Conservation (phyloP, 768 basidiomycete genomes). For the Mycena venus region DNA sequence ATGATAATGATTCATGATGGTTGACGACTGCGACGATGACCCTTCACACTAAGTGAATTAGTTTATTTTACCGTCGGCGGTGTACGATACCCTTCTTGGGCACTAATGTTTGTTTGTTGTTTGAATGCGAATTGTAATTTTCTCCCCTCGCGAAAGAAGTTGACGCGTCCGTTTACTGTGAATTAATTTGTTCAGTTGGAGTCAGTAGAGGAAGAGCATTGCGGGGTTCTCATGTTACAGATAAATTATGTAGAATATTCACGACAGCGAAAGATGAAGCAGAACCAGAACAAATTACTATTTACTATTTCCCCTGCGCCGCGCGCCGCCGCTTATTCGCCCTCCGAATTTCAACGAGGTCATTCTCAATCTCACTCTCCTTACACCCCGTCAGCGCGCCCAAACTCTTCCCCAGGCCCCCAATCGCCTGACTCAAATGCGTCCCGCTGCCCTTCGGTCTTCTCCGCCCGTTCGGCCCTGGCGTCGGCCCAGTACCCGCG, state of each 20-base stretch:
- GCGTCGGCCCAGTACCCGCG: conserved; percentile 49
- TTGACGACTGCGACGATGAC: no score
- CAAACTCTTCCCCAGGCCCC: conserved; percentile 83
- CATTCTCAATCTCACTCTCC: conserved; percentile 80
- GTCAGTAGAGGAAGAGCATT: no score
- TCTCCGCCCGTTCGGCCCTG: conserved; percentile 56
- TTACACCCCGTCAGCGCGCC: conserved; percentile 67
- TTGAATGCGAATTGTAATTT: neutral
- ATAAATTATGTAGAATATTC: conserved; percentile 4
- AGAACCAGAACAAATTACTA: neutral
- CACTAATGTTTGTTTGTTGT: neutral
- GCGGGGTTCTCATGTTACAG: no score
- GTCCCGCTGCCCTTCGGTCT: conserved; percentile 67
- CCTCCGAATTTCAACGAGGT: conserved; percentile 83
- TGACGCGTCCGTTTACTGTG: no score
- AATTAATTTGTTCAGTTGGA: no score
- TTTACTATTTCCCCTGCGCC: conserved; percentile 39
- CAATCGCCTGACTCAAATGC: conserved; percentile 70
- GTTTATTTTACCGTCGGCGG: neutral
- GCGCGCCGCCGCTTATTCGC: conserved; percentile 75
- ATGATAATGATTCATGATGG: conserved; percentile 1
- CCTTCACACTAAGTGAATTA: no score
- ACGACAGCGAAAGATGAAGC: no score
- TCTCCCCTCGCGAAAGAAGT: neutral
- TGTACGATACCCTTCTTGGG: neutral